A percentile compares a stretch with the other conserved stretches of the same genome.
Evolutionary conservation across 2,329 filamentous ascomycete genomes (phyloP).

Genomic region (Hypoxylon sp.): DNA sequence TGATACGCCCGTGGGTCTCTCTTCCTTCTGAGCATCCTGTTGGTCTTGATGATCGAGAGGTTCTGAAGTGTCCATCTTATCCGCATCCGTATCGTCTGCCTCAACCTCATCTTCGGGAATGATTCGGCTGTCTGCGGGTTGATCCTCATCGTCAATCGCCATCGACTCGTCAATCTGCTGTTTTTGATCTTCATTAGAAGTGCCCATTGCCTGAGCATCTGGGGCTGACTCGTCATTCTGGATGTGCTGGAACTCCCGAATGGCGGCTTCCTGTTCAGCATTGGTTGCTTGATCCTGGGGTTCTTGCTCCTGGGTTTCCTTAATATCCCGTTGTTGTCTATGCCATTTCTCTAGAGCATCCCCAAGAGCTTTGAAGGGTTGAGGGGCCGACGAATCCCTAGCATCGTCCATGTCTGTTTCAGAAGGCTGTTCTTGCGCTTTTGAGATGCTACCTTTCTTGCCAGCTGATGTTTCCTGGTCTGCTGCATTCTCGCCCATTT

Average conservation of each 20-base stretch:
- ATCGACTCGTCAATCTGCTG: conserved; percentile 87
- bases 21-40: conserved; percentile 58
- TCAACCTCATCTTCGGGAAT: conserved; percentile 62
- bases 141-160: conserved; percentile 78
- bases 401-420: conserved; percentile 54
- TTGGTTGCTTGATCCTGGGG: conserved; percentile 61
- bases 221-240: conserved; percentile 81
- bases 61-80: conserved; percentile 56
- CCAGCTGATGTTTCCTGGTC: conserved; percentile 70
- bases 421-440: conserved; percentile 55
- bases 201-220: conserved; percentile 92
- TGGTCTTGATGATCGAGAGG: conserved; percentile 51
- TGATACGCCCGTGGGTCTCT: conserved; percentile 67
- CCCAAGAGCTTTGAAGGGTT: conserved; percentile 93
- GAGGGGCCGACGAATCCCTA: conserved; percentile 57
- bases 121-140: conserved; percentile 56
- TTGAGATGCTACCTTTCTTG: conserved; percentile 66
- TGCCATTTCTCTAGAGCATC: conserved; percentile 95
- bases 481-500: conserved; percentile 70
- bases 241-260: conserved; percentile 94
- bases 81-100: conserved; percentile 57
- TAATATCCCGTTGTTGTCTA: conserved; percentile 84
- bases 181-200: conserved; percentile 86
- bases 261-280: conserved; percentile 60
- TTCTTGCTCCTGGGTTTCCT: conserved; percentile 65